Conservation (phyloP, 2,329 filamentous ascomycete species). For the Fusarium coffeatum region DNA sequence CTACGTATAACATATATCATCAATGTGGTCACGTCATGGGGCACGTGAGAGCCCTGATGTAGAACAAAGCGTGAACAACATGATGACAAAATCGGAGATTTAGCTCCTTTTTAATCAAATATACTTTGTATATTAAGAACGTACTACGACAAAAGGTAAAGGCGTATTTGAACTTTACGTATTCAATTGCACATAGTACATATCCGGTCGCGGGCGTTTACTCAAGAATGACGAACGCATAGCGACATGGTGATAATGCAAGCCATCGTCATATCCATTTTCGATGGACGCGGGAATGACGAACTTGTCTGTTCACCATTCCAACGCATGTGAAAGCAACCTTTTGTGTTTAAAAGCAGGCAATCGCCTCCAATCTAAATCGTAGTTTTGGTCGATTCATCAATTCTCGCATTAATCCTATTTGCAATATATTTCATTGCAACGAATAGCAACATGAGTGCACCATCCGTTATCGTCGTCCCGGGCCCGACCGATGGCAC, state of each 20-base stretch:
- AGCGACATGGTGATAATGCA: not conserved
- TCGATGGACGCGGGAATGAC: not conserved
- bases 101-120: not conserved
- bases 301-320: not conserved
- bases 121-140: not conserved
- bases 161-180: not conserved
- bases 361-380: not conserved
- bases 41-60: not conserved
- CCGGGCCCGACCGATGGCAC: not conserved
- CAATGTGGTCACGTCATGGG: not conserved
- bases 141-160: not conserved
- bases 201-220: not conserved
- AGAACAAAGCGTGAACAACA: not conserved
- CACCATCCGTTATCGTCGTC: not conserved
- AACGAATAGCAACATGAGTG: not conserved
- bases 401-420: not conserved
- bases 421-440: not conserved
- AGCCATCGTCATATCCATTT: not conserved
- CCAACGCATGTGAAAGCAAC: not conserved
- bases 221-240: not conserved
- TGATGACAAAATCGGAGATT: not conserved
- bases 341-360: not conserved
- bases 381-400: not conserved
- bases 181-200: not conserved
- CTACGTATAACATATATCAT: not conserved